Evolutionary conservation across 2,329 filamentous ascomycete genomes (phyloP).

Genomic region (Magnaporthales sp.): DNA sequence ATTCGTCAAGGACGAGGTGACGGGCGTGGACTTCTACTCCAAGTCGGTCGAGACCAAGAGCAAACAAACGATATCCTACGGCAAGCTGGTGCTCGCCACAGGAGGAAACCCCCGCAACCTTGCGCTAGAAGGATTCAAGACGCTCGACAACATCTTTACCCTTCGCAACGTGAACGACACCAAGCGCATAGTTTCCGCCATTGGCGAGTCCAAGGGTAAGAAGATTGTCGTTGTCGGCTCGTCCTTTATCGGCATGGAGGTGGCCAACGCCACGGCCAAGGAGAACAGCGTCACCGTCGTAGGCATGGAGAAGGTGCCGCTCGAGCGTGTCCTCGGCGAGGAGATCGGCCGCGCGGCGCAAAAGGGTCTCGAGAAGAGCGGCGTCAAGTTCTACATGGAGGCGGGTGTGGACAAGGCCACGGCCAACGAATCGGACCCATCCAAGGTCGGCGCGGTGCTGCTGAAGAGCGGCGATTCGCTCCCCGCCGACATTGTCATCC

Average conservation of each 20-base stretch:
- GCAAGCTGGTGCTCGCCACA: conserved; percentile 83
- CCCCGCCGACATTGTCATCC: conserved; percentile 80
- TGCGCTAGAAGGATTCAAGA: conserved; percentile 78
- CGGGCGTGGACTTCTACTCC: conserved; percentile 62
- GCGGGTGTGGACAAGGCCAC: conserved; percentile 78
- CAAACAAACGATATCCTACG: conserved; percentile 66
- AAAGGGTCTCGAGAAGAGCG: conserved; percentile 70
- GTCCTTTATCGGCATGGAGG: conserved; percentile 97
- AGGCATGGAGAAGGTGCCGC: conserved; percentile 77
- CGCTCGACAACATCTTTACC: conserved; percentile 78
- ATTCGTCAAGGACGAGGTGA: conserved; percentile 57
- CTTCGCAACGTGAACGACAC: conserved; percentile 71
- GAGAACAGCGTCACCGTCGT: conserved; percentile 80
- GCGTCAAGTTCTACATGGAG: conserved; percentile 79
- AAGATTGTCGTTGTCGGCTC: conserved; percentile 89
- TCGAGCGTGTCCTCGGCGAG: conserved; percentile 78
- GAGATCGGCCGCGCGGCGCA: conserved; percentile 76
- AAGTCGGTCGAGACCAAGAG: conserved; percentile 69
- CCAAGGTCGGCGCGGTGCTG: conserved; percentile 69
- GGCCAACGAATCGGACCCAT: conserved; percentile 56
- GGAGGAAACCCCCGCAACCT: conserved; percentile 71
- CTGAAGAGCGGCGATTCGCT: conserved; percentile 82
- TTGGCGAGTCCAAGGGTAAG: conserved; percentile 73
- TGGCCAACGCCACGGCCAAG: conserved; percentile 73
- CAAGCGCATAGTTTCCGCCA: conserved; percentile 67